Base-by-base conservation (phyloP, 2,329 filamentous ascomycete species). In the Phyllosticta citriasiana region DNA sequence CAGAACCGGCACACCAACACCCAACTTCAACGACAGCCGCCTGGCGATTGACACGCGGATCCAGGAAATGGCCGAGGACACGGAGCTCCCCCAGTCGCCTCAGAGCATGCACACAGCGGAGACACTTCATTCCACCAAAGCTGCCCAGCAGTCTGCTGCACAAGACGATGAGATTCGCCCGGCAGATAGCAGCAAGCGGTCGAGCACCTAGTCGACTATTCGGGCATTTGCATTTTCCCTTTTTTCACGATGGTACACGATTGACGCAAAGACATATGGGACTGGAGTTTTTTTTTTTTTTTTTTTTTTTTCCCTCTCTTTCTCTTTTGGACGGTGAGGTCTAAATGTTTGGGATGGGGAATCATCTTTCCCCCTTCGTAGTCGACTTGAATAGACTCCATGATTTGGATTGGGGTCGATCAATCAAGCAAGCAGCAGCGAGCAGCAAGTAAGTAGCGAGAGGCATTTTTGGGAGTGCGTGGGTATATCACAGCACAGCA, bases 21-120 rank as follows among this genome's bases (percentile, higher is more conserved):
- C 16, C 40, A 47, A n/a, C 14, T 47, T 47, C 40, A 35, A 27
- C 54, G 54, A 55, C 54, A 35, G 27, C 27, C 63, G 66, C 22
- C 57, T 61, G 47, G 62, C 64, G 22, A 64, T 65, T 5, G 16
- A 62, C 25, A n/a, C 14, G 40, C 40, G 40, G 14, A 47, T 47
- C 14, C 14, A 16, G 40, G 40, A 47, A 5, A 47, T 47, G 40
- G 40, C 40, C n/a, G 24, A 27, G 24, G 24, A 55, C 12, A 27
- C 54, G 54, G 54, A 22, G 24, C 10, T 25, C 25, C 27, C 27
- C 4, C 24, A 53, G 5, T 35, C 54, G 26, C 25, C 24, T 4
- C 25, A 35, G 12, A 19, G 26, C 26, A 55, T 47, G 40, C 40
- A 47, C 16, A 47, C 40, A 16, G 40, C 40, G 2, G 40, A 47